Base-by-base conservation (phyloP, 805 yeast species). In the baker's yeast (Saccharomyces cerevisiae) region DNA sequence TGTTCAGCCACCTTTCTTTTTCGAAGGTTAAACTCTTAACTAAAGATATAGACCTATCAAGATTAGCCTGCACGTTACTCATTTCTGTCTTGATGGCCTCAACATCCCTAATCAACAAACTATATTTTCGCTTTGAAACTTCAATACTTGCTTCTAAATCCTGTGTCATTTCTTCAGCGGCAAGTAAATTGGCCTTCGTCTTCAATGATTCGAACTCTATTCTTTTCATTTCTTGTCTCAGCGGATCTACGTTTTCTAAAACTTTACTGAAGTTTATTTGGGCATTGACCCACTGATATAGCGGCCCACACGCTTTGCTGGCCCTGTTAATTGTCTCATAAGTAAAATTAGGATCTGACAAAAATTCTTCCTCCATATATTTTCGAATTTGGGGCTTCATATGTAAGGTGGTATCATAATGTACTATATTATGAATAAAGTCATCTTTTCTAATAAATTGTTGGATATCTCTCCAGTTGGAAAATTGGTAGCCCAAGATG, bases 221-320 rank as follows among this genome's bases (percentile, higher is more conserved):
- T 4, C 57, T 62, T 6, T 61, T 62, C 3, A 89, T 87, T 60
- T 90, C 96, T 4, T 74, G 74, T 53, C 83, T 73, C 60, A 92
- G 69, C 0, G 98, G 98, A 0, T 81, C 86, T 27, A 92, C 79
- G 51, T 76, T 79, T 41, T 86, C 85, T 47, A 89, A 71, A 24
- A 90, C 85, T 1, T 79, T 64, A 0, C 92, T 79, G 64, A 85
- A 92, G n/a, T 77, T 73, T n/a, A 90, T 74, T 59, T 92, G 97
- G 0, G 98, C 97, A 52, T 78, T 77, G 0, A 90, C 91, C 98
- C 98, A 92, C 57, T 83, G 84, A 21, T 87, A 64, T 36, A 92
- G 72, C 0, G 98, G 98, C 0, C 97, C 98, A 72, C 97, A 89
- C 0, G 97, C 97, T 64, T 87, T 89, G 68, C 96, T 86, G 4